Percentiles rank a stretch among this genome's conserved stretches.
Evolutionary conservation across 2,329 filamentous ascomycete genomes (phyloP).

Genomic region (Furcasterigmium sp.): DNA sequence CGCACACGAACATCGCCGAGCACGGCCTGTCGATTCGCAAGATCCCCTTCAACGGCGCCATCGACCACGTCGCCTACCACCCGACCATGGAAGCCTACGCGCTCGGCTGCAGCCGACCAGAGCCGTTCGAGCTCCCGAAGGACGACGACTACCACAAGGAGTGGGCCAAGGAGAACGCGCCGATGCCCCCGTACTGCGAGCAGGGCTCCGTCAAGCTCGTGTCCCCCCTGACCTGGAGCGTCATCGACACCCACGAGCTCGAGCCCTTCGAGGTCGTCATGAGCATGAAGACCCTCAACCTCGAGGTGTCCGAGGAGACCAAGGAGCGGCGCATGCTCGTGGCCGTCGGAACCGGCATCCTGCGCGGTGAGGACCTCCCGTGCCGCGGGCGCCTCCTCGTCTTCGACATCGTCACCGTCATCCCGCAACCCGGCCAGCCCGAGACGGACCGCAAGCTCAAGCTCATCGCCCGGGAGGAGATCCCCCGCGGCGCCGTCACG

Average conservation of each 20-base stretch:
- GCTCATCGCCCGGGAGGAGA: constrained; percentile 81
- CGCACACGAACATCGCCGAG: constrained; percentile 62
- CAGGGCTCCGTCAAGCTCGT: constrained; percentile 73
- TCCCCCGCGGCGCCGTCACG: constrained; percentile 86
- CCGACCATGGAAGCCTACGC: constrained; percentile 69
- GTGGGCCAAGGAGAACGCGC: constrained; percentile 67
- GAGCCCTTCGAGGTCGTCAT: constrained; percentile 73
- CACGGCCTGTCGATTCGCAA: constrained; percentile 72
- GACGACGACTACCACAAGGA: constrained; percentile 81
- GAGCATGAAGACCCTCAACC: constrained; percentile 74
- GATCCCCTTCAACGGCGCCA: constrained; percentile 63
- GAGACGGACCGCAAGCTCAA: constrained; percentile 85
- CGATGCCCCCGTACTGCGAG: constrained; percentile 61
- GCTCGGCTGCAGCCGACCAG: constrained; percentile 61
- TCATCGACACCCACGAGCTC: constrained; percentile 71
- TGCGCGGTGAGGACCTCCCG: constrained; percentile 86
- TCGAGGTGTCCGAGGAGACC: constrained; percentile 88
- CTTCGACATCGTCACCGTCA: constrained; percentile 86
- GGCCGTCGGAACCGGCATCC: constrained; percentile 76
- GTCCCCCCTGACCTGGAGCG: constrained; percentile 68
- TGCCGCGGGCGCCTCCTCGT: constrained; percentile 82
- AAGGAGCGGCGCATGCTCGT: constrained; percentile 81
- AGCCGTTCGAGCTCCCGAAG: constrained; percentile 77
- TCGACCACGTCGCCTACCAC: constrained; percentile 73
- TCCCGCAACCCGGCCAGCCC: constrained; percentile 78